phyloP scores from a whole-genome alignment of 805 yeast genomes.

The Ogataea henricii region DNA sequence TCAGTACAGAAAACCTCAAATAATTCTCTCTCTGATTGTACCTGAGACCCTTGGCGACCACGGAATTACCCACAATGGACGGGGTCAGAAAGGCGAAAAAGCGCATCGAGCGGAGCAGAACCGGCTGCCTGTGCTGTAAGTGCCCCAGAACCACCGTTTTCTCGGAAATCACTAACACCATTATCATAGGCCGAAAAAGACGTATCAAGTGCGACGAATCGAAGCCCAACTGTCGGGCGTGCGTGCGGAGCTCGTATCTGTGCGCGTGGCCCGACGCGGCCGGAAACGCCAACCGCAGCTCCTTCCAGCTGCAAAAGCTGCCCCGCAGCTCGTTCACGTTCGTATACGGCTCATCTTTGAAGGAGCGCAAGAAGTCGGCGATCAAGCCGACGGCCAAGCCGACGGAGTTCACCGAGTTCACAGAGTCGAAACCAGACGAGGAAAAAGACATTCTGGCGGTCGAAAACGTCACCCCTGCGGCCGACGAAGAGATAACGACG shows the following conservation, averaged over 20 bases:
- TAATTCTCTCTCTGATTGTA: too few relatives aligned
- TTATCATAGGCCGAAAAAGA: slow-evolving; percentile 25
- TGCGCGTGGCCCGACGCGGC: slow-evolving; percentile 20
- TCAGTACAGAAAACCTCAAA: too few relatives aligned
- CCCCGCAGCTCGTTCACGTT: slow-evolving; percentile 11
- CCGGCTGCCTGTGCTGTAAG: slow-evolving; percentile 31
- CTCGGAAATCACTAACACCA: neutral
- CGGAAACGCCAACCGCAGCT: slow-evolving; percentile 15
- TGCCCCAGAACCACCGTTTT: neutral
- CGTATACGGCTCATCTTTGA: slow-evolving; percentile 13
- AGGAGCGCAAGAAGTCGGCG: neutral
- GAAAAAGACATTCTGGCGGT: too few relatives aligned
- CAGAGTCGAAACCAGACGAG: neutral
- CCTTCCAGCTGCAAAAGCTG: slow-evolving; percentile 20
- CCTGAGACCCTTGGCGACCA: too few relatives aligned
- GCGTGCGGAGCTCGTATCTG: slow-evolving; percentile 14
- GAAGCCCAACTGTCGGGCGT: slow-evolving; percentile 23
- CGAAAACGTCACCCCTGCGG: too few relatives aligned
- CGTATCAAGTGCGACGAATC: slow-evolving; percentile 29
- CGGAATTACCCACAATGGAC: too few relatives aligned
- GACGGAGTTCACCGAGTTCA: too few relatives aligned
- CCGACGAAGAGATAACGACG: neutral
- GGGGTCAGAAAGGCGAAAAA: neutral
- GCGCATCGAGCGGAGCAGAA: slow-evolving; percentile 14
- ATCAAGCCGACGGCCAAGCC: too few relatives aligned